These are phyloP conservation scores for Boletus edulis DNA, from an alignment of 768 basidiomycete species.

Conservation along the genomic window DNA sequence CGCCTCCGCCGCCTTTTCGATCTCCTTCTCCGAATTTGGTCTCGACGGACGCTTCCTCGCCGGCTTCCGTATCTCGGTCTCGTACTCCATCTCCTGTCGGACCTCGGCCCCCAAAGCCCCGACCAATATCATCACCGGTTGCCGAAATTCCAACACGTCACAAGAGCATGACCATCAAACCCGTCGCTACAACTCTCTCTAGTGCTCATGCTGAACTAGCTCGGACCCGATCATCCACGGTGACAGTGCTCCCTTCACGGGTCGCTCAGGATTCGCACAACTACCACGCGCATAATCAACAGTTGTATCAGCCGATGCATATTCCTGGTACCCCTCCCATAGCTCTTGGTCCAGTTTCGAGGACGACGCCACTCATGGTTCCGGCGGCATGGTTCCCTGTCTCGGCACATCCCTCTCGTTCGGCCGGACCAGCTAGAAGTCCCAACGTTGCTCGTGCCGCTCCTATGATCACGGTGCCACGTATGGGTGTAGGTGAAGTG, in stretches of 20 bases:
- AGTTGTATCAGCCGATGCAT: slow-evolving; percentile 31
- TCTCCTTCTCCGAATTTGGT: slow-evolving; percentile 24
- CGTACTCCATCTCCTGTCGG: slow-evolving; percentile 51
- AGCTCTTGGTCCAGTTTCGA: not conserved
- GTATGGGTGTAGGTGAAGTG: slow-evolving; percentile 2
- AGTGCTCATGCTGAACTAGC: slow-evolving; percentile 22
- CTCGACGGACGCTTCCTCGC: slow-evolving; percentile 12
- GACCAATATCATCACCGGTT: slow-evolving; percentile 30
- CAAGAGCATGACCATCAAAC: slow-evolving; percentile 31
- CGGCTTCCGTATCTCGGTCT: slow-evolving; percentile 33
- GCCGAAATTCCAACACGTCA: slow-evolving; percentile 28
- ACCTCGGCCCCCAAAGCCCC: slow-evolving; percentile 39
- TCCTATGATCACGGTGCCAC: slow-evolving; percentile 10
- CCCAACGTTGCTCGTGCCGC: slow-evolving; percentile 11
- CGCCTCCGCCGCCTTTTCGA: slow-evolving; percentile 28
- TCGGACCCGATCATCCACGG: slow-evolving; percentile 30
- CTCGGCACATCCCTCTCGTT: slow-evolving; percentile 4
- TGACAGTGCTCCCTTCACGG: slow-evolving; percentile 23
- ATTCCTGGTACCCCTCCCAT: slow-evolving; percentile 21
- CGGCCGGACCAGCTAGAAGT: slow-evolving; percentile 13
- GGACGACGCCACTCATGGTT: slow-evolving; percentile 1
- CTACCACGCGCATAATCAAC: slow-evolving; percentile 32
- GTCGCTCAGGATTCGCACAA: slow-evolving; percentile 29
- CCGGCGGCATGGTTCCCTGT: slow-evolving; percentile 19
- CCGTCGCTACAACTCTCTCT: slow-evolving; percentile 12